Evolutionary conservation across 1,284 basidiomycete genomes (phyloP), one percentile per base, ranked within the genome.

Genomic region (Pterulicium gracile): DNA sequence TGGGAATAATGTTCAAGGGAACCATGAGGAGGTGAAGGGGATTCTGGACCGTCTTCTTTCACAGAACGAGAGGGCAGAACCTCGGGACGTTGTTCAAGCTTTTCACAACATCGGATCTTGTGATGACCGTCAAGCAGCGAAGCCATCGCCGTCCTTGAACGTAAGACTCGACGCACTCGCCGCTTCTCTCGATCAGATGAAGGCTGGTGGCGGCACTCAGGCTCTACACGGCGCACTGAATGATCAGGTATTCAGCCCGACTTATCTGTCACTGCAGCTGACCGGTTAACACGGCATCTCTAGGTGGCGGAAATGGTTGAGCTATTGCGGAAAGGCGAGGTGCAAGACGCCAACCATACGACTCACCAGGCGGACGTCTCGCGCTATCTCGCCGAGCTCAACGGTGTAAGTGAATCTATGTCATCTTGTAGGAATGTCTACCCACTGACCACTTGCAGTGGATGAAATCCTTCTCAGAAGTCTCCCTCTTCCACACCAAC

Each of bases 391-490:
- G 80, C 81, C 51, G 82, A 87, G 56, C 67, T 87, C 24, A 87
- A 86, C 54, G 65, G 67, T 44, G 83, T 81, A 52, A 50, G 71
- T 58, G 24, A 41, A 39, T 35, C 7, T 21, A 40, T 27, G 32
- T 23, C 17, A 14, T 46, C 42, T 15, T 27, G 19, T 23, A 32
- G n/a, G 4, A 20, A 7, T n/a, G n/a, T n/a, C n/a, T 21, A 7
- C 42, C 23, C 21, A 24, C 21, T 34, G 13, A 17, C 18, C 45
- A 12, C 47, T n/a, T 19, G 3, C 42, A 87, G 83, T 92, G 88
- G 88, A 70, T 92, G 22, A 87, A 89, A 54, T 68, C 79, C 2
- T 89, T 90, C 57, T 84, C 89, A 34, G 76, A 77, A 41, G 79
- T 81, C 46, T 80, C 81, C 4, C 79, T 81, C 0, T 70, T 71